Percentiles rank a stretch among this genome's conserved stretches.
phyloP scores from a whole-genome alignment of 2,329 filamentous ascomycete species.

The Scedosporium minutisporum region DNA sequence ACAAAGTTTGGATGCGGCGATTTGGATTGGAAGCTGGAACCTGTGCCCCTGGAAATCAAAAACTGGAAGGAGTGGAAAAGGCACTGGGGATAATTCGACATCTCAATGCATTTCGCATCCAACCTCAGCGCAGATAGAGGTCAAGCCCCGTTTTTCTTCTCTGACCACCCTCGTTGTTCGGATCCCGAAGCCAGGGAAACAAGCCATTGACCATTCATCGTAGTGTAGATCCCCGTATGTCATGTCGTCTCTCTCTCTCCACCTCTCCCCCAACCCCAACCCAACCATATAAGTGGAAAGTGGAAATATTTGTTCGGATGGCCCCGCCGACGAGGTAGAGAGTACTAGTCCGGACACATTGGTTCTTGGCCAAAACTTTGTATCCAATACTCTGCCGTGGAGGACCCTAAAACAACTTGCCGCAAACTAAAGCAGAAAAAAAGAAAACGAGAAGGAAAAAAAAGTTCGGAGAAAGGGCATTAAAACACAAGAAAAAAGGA shows the following conservation, averaged over 20 bases:
- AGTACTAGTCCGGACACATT: background rate
- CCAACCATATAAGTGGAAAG: background rate
- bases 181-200: no score
- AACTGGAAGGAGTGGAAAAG: background rate
- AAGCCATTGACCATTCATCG: no score
- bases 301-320: background rate
- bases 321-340: background rate
- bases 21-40: no score
- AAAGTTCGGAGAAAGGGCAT: background rate
- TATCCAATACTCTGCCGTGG: background rate
- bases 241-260: no score
- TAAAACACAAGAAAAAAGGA: background rate
- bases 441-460: background rate
- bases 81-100: background rate
- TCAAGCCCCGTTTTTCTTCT: no score
- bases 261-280: background rate
- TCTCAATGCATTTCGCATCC: no score
- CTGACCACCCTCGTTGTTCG: no score
- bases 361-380: background rate
- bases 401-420: background rate
- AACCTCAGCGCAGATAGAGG: no score
- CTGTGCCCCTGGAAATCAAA: no score
- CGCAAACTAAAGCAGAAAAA: background rate
- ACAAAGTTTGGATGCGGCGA: slow-evolving; percentile 1
- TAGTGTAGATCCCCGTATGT: no score